These are phyloP conservation scores for Luvunga scandens DNA, from an alignment of 345 rosid genomes.

Conservation along the genomic window DNA sequence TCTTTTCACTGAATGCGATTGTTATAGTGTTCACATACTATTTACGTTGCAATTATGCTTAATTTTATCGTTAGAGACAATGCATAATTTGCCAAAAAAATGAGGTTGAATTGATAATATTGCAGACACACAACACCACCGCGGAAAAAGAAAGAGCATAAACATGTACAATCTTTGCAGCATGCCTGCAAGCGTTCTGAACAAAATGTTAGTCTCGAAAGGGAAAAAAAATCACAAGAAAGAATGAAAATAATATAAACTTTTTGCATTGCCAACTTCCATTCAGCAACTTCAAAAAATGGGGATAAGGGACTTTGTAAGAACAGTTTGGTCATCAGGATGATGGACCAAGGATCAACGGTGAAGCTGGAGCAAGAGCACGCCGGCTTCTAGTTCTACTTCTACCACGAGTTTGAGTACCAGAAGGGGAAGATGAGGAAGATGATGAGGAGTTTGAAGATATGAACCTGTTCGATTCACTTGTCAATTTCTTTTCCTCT, in stretches of 20 bases:
- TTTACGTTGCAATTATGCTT: neutral
- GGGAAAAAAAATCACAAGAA: neutral
- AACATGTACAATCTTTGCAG: conserved; percentile 23
- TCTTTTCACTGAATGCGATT: conserved; percentile 4
- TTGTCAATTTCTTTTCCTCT: conserved; percentile 63
- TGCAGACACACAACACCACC: neutral
- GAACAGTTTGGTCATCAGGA: conserved; percentile 21
- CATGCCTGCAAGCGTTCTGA: conserved; percentile 14
- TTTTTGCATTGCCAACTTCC: conserved; percentile 5
- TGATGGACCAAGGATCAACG: conserved; percentile 41
- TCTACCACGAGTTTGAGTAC: conserved; percentile 54
- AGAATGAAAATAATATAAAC: neutral
- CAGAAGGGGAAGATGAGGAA: conserved; percentile 57
- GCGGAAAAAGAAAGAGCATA: neutral
- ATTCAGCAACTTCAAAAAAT: conserved; percentile 10
- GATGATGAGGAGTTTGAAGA: conserved; percentile 58
- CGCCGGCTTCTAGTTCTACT: conserved; percentile 72
- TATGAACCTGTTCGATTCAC: conserved; percentile 38
- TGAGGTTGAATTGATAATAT: conserved; percentile 3
- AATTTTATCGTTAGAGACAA: neutral
- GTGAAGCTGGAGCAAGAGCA: conserved; percentile 54
- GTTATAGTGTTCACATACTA: neutral
- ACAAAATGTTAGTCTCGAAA: conserved; percentile 21
- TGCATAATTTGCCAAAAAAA: neutral
- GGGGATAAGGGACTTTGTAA: neutral